Conservation (phyloP, 2,329 filamentous ascomycete genomes). For the Ascochyta clinopodiicola region DNA sequence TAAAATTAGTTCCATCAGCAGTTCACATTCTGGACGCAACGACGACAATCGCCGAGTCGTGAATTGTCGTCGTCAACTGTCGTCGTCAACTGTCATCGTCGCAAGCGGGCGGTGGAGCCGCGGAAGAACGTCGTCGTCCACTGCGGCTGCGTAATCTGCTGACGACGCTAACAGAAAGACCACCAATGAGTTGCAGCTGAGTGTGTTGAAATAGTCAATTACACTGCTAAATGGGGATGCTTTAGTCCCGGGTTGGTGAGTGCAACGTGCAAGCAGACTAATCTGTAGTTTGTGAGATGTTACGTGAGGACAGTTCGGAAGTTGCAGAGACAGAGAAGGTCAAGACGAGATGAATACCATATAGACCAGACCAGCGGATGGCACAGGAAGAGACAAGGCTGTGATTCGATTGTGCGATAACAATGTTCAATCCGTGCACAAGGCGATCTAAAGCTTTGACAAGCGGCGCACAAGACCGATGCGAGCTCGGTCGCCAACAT, state of each 20-base stretch:
- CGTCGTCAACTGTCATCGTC: background rate
- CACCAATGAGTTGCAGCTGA: background rate
- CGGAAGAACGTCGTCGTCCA: background rate
- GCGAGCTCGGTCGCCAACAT: background rate
- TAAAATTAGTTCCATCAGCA: background rate
- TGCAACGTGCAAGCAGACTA: background rate
- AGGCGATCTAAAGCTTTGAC: conserved; percentile 13
- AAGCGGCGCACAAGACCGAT: background rate
- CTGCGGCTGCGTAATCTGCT: conserved; percentile 23
- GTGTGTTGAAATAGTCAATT: background rate
- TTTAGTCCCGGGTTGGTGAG: background rate
- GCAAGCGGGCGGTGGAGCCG: background rate
- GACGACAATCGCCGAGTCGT: background rate
- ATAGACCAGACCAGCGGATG: background rate
- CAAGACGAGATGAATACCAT: too few relatives aligned
- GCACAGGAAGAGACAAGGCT: background rate
- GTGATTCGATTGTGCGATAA: conserved; percentile 1
- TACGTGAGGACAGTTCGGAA: background rate
- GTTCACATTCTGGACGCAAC: background rate
- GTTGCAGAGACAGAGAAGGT: too few relatives aligned
- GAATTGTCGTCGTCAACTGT: too few relatives aligned
- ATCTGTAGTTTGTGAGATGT: background rate
- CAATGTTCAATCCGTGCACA: conserved; percentile 4
- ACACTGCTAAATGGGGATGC: background rate
- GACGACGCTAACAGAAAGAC: conserved; percentile 19